Base-by-base conservation (phyloP, 192 early-diverging fungal genomes). In the Helicostylum pulchrum region DNA sequence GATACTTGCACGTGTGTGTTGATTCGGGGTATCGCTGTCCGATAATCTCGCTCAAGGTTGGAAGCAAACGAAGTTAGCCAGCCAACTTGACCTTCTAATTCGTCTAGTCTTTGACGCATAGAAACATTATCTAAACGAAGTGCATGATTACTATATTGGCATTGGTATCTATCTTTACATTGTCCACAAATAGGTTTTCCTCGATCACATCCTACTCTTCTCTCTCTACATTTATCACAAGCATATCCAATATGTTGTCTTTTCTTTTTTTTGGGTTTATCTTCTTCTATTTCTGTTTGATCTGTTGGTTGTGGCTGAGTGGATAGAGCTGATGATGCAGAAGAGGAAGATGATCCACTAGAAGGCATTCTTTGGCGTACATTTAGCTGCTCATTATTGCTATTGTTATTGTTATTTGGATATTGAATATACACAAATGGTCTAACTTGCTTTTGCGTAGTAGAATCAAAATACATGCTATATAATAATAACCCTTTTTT, bases 141-240 rank as follows among this genome's bases (percentile, higher is more conserved):
- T 17, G 48, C 56, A 32, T 51, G 42, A 21, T 49, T 67, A 7
- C 56, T 59, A 19, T 47, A 60, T 47, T 39, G 55, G 32, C 57
- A 67, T 34, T 53, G 47, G 14, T 54, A 59, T 52, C 49, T 31
- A 48, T 52, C 47, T 45, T 39, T 34, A 60, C 65, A 67, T 15
- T 58, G 57, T 21, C 36, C 48, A 43, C 65, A 67, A 10, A 36
- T 21, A 20, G 65, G 65, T 26, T 67, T 67, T 5, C 23, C 57
- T 30, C 65, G 57, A 30, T 56, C 57, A 31, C 65, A 67, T 11
- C 65, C 47, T n/a, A 67, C 65, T 67, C 65, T 34, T 39, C 57
- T 67, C 43, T 67, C 65, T 50, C 65, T 55, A 49, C 65, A 67
- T 14, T 58, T 67, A 47, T 67, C 57, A 51, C 65, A 67, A 51